These are phyloP conservation scores for Dianthus caryophyllus DNA, from an alignment of 148 eudicot genomes.

Conservation along the genomic window DNA sequence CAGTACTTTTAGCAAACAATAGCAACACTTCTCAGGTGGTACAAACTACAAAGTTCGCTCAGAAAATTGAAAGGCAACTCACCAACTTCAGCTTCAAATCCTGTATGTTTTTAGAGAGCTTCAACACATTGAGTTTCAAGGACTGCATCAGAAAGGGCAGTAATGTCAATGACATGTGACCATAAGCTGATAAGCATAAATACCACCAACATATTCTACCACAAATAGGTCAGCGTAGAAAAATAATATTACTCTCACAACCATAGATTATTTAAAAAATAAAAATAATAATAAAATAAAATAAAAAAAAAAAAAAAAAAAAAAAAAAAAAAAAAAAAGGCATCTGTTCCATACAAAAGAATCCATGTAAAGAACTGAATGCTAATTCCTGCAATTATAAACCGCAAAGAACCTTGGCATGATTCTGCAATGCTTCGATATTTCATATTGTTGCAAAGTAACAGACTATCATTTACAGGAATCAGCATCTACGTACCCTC, in stretches of 20 bases:
- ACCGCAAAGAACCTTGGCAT: too few relatives aligned
- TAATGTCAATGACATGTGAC: conserved; percentile 14
- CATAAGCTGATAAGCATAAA: neutral
- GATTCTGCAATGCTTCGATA: neutral
- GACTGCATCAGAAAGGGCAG: conserved; percentile 56
- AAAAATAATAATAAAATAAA: neutral
- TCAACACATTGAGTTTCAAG: conserved; percentile 79
- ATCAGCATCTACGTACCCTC: neutral
- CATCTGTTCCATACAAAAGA: too few relatives aligned
- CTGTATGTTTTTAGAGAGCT: conserved; percentile 64
- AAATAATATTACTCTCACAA: neutral
- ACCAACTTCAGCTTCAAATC: conserved; percentile 63
- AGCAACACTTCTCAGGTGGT: neutral
- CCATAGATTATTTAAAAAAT: neutral
- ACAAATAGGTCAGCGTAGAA: conserved; percentile 5
- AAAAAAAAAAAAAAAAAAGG: too few relatives aligned
- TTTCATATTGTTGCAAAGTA: neutral
- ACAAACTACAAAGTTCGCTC: conserved; percentile 13
- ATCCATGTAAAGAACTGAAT: too few relatives aligned
- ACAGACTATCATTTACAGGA: neutral
- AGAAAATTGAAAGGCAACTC: conserved; percentile 28
- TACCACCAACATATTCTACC: neutral
- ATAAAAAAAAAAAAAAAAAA: too few relatives aligned
- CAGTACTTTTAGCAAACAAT: neutral
- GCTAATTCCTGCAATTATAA: too few relatives aligned